Percentiles rank a stretch among this genome's conserved stretches.
phyloP scores from a whole-genome alignment of 2,329 filamentous ascomycete genomes.

The Pseudonectria foliicola region DNA sequence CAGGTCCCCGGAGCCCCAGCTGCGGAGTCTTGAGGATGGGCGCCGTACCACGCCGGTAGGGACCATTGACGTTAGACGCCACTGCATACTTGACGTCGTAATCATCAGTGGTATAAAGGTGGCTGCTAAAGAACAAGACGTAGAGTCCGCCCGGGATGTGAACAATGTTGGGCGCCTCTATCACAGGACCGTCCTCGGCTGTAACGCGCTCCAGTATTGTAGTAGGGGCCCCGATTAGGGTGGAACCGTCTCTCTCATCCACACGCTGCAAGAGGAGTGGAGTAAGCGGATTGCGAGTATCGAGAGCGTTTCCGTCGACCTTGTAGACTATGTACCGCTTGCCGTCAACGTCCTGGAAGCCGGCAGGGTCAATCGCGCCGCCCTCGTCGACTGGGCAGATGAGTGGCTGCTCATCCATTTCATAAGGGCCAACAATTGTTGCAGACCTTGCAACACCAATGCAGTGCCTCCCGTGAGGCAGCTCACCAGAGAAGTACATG shows the following conservation, averaged over 20 bases:
- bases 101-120: constrained; percentile 45
- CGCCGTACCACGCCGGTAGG: constrained; percentile 26
- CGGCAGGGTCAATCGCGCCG: constrained; percentile 56
- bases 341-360: constrained; percentile 46
- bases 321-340: constrained; percentile 57
- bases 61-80: constrained; percentile 29
- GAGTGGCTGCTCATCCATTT: constrained; percentile 38
- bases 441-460: constrained; percentile 48
- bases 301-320: constrained; percentile 54
- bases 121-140: constrained; percentile 55
- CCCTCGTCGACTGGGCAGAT: constrained; percentile 46
- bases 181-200: constrained; percentile 42
- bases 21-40: constrained; percentile 31
- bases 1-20: constrained; percentile 32
- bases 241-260: constrained; percentile 40
- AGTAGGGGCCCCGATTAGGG: constrained; percentile 41
- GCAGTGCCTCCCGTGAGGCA: constrained; percentile 43
- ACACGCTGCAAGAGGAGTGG: constrained; percentile 52
- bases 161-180: constrained; percentile 54
- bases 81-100: constrained; percentile 58
- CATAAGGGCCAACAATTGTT: constrained; percentile 45
- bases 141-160: constrained; percentile 42
- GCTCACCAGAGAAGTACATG: constrained; percentile 52
- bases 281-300: constrained; percentile 34
- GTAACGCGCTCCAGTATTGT: constrained; percentile 37